phyloP scores from a whole-genome alignment of 108 stramenopile genomes.

The Pseudonitzschia multiseries region DNA sequence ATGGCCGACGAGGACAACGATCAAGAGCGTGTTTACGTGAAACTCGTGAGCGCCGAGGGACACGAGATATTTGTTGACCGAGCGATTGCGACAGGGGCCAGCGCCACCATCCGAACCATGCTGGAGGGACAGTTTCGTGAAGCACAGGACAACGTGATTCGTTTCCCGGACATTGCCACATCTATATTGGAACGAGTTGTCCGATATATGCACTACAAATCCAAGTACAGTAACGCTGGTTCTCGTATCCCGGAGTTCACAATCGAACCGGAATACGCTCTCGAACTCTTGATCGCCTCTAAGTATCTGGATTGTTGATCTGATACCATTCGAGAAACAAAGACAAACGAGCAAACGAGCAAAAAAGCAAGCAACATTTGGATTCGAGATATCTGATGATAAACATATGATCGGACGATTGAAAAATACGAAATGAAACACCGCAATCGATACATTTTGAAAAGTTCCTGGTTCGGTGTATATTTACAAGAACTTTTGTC shows the following conservation, averaged over 20 bases:
- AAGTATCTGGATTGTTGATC: conserved; percentile 79
- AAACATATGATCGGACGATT: too few species aligned
- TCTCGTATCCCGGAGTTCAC: conserved; percentile 77
- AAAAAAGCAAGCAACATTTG: too few species aligned
- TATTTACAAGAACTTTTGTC: too few species aligned
- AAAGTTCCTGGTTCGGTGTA: too few species aligned
- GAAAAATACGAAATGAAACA: too few species aligned
- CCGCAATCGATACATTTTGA: too few species aligned
- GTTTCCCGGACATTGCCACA: conserved; percentile 74
- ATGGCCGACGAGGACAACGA: conserved; percentile 22
- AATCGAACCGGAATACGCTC: conserved; percentile 84
- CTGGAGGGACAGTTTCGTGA: conserved; percentile 80
- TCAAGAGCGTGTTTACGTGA: conserved; percentile 52
- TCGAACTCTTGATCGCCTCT: conserved; percentile 83
- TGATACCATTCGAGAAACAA: neutral
- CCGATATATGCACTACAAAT: conserved; percentile 82
- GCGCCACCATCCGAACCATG: conserved; percentile 75
- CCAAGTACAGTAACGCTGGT: conserved; percentile 53
- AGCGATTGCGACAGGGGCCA: conserved; percentile 41
- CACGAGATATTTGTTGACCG: conserved; percentile 58
- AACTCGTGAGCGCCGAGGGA: conserved; percentile 79
- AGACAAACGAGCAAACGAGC: neutral
- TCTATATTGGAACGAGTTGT: conserved; percentile 79
- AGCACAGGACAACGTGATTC: conserved; percentile 77
- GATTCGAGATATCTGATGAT: too few species aligned